phyloP scores from a whole-genome alignment of 2,329 filamentous ascomycete genomes.

The Bertia moriformis region DNA sequence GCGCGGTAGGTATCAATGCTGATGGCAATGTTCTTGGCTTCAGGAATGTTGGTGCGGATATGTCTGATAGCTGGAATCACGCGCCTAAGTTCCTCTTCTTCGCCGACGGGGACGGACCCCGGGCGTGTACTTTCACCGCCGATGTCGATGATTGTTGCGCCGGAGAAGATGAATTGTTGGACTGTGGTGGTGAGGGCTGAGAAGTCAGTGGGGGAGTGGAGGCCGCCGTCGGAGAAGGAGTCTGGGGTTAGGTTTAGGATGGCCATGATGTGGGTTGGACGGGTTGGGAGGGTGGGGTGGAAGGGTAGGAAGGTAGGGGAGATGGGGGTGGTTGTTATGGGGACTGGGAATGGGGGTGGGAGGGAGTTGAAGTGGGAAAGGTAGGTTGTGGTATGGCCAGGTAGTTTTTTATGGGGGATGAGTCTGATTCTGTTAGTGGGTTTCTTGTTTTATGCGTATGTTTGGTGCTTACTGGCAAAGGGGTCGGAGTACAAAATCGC shows the following conservation, averaged over 20 bases:
- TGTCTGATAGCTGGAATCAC: conserved; percentile 66
- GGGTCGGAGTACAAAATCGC: conserved; percentile 85
- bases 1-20: conserved; percentile 91
- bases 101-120: conserved; percentile 50
- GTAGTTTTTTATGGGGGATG: conserved; percentile 21
- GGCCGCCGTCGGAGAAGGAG: conserved; percentile 86
- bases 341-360: conserved; percentile 30
- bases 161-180: conserved; percentile 43
- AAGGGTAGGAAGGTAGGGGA: conserved; percentile 33
- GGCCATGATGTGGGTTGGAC: conserved; percentile 71
- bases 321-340: conserved; percentile 39
- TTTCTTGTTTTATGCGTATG: neutral
- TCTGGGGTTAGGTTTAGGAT: conserved; percentile 92
- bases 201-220: conserved; percentile 32
- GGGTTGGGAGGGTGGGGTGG: conserved; percentile 38
- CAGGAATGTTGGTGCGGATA: conserved; percentile 48
- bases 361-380: conserved; percentile 48
- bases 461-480: conserved; percentile 51
- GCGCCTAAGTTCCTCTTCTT: conserved; percentile 61
- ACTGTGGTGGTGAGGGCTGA: conserved; percentile 40
- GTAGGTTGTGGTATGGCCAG: conserved; percentile 40
- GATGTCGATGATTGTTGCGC: conserved; percentile 77
- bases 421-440: conserved; percentile 23
- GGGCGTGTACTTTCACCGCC: conserved; percentile 90
- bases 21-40: conserved; percentile 51